Conservation (phyloP, 805 yeast genomes). For the Pichia cephalocereana region DNA sequence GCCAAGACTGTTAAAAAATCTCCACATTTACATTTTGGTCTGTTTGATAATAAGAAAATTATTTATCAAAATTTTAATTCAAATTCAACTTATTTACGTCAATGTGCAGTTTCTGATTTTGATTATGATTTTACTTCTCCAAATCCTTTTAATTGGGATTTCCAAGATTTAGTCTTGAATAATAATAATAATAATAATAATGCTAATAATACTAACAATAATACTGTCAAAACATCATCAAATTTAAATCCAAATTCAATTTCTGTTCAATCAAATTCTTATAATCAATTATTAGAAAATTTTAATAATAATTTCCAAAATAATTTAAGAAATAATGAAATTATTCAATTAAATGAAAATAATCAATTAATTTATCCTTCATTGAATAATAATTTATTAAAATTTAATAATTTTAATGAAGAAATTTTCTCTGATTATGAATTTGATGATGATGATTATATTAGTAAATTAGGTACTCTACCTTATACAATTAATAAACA, state of each 20-base stretch:
- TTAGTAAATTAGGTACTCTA: background rate
- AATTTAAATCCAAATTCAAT: too few relatives aligned
- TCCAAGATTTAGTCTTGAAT: slow-evolving; percentile 14
- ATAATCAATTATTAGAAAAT: background rate
- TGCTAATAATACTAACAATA: background rate
- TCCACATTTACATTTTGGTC: background rate
- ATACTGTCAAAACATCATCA: too few relatives aligned
- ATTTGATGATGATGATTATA: background rate
- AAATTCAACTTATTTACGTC: slow-evolving; percentile 2
- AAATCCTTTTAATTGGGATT: slow-evolving; percentile 25
- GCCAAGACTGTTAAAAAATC: too few relatives aligned
- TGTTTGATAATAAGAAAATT: background rate
- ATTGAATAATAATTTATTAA: too few relatives aligned
- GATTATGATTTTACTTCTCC: slow-evolving; percentile 22
- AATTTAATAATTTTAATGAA: background rate
- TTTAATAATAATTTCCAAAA: slow-evolving; percentile 1
- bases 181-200: background rate
- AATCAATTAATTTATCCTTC: background rate
- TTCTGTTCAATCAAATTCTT: too few relatives aligned
- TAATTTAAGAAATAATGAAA: slow-evolving; percentile 1
- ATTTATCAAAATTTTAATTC: slow-evolving; percentile 1
- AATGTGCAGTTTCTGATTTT: slow-evolving; percentile 26
- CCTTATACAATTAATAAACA: too few relatives aligned
- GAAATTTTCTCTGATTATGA: slow-evolving; percentile 3
- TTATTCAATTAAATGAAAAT: background rate